phyloP scores from a whole-genome alignment of 176 grass and related monocot genomes.

The Puya raimondii region DNA sequence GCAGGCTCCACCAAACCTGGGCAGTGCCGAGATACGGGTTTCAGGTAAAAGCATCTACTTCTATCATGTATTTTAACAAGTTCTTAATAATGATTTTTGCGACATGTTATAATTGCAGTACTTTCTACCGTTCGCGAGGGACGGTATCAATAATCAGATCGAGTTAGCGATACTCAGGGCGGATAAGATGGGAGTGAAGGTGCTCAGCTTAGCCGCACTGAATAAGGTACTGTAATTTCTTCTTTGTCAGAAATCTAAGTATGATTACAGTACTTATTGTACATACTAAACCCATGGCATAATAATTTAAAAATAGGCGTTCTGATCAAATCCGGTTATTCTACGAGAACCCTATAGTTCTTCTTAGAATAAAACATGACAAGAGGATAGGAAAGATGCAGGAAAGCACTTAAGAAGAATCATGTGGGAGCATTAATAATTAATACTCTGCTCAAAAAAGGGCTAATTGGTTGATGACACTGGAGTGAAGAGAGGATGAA shows the following conservation, averaged over 20 bases:
- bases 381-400: too few relatives aligned
- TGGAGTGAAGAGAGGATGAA: too few relatives aligned
- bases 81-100: neutral
- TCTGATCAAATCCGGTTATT: too few relatives aligned
- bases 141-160: slow-evolving; percentile 23
- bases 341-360: too few relatives aligned
- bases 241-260: too few relatives aligned
- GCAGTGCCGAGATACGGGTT: slow-evolving; percentile 22
- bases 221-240: slow-evolving; percentile 16
- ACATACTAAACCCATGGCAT: too few relatives aligned
- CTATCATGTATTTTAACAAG: neutral
- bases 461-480: too few relatives aligned
- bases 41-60: neutral
- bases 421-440: neutral
- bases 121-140: slow-evolving; percentile 6
- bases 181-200: slow-evolving; percentile 22
- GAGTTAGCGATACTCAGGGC: slow-evolving; percentile 23
- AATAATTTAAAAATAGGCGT: too few relatives aligned
- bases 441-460: too few relatives aligned
- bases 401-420: neutral
- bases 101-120: neutral
- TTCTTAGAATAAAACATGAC: too few relatives aligned
- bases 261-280: too few relatives aligned
- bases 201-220: slow-evolving; percentile 25
- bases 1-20: slow-evolving; percentile 22